Evolutionary conservation across 2,329 filamentous ascomycete genomes (phyloP), one percentile per base, ranked within the genome.

Genomic region (Aspergillus amoenus): DNA sequence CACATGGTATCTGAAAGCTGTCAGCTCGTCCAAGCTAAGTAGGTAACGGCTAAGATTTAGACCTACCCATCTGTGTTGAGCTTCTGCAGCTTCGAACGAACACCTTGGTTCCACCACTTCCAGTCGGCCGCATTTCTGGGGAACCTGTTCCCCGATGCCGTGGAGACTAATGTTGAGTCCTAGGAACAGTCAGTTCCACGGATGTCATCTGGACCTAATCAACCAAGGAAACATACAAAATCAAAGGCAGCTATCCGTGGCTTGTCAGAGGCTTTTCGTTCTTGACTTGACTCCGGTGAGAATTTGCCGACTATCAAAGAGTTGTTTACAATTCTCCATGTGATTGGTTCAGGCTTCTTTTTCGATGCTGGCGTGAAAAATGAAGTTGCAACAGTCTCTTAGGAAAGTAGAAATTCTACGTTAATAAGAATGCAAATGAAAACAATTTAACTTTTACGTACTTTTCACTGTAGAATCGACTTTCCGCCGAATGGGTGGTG

Each of bases 361-460:
- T 96, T 85, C 0, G 92, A 97, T 0, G 83, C 71, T 0, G 93
- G 93, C 0, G 88, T 96, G 75, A 97, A 97, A 79, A 97, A 97
- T 53, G 84, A 91, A 18, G 89, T 84, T 1, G 96, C 85, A 1
- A 88, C 85, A 34, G 68, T 70, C 52, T 71, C 75, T 77, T 37
- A 18, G 39, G 22, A 13, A 37, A 24, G 51, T 27, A 1, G 30
- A 7, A 17, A 32, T 5, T 12, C 40, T 30, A 30, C 27, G 27
- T 30, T 30, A 37, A 3, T 17, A n/a, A 17, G 7, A 24, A 21
- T 17, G 18, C 44, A 39, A 37, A 27, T 1, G 9, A 22, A 9
- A 12, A 43, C 11, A 54, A 32, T 2, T 17, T 21, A 4, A 21
- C 8, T 21, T 30, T 34, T 22, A 64, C 71, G 66, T 60, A 84